These are phyloP conservation scores for Speleostelium caveatum DNA, from an alignment of 78 protist species.

Conservation along the genomic window DNA sequence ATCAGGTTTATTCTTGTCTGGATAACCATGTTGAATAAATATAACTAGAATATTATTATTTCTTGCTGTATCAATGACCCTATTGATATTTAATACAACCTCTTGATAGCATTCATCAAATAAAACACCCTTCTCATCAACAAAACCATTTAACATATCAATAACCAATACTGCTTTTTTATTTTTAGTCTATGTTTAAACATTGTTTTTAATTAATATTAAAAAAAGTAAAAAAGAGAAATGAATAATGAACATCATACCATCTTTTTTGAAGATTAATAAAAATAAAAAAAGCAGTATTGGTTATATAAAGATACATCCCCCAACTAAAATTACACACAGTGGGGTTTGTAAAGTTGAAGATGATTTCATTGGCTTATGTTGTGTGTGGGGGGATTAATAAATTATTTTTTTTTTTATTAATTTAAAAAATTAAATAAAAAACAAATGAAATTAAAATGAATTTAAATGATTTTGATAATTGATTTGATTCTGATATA, in stretches of 20 bases:
- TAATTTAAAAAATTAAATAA: too few relatives aligned
- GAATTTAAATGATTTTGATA: too few relatives aligned
- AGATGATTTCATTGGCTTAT: not conserved
- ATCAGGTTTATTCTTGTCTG: not conserved
- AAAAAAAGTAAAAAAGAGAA: not conserved
- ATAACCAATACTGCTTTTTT: not conserved
- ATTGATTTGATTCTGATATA: too few relatives aligned
- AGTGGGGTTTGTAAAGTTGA: not conserved
- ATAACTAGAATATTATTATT: not conserved
- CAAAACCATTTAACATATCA: constrained; percentile 8
- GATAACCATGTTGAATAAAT: not conserved
- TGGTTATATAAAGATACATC: not conserved
- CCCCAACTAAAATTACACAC: not conserved
- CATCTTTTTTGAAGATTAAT: not conserved
- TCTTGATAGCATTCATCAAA: not conserved
- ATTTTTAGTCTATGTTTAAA: not conserved
- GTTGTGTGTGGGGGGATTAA: not conserved
- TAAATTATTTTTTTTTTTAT: too few relatives aligned
- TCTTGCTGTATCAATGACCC: not conserved
- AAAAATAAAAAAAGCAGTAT: not conserved
- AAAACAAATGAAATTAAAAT: too few relatives aligned
- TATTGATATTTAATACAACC: not conserved
- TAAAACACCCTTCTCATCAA: not conserved
- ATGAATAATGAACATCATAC: not conserved
- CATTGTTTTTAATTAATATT: not conserved